phyloP scores from a whole-genome alignment of 2,329 filamentous ascomycete species.

The Venturia effusa region DNA sequence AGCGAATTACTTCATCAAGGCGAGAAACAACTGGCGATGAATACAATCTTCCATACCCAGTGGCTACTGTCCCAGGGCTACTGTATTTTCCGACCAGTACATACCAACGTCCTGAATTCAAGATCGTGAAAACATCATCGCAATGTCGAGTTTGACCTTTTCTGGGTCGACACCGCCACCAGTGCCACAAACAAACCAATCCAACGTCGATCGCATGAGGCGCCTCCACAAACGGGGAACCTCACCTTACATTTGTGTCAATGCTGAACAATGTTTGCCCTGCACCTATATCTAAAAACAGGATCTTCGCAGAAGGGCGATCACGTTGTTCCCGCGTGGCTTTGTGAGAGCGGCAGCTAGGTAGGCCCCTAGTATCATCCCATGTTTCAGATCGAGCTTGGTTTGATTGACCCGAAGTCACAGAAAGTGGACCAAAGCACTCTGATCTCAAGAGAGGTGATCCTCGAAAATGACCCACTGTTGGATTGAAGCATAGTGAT shows the following conservation, averaged over 20 bases:
- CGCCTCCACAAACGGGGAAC: neutral
- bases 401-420: constrained; percentile 1
- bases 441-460: neutral
- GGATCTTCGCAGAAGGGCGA: neutral
- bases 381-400: constrained; percentile 4
- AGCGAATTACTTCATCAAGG: neutral
- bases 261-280: neutral
- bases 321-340: neutral
- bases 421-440: neutral
- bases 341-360: neutral
- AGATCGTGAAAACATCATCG: neutral
- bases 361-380: neutral
- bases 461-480: neutral
- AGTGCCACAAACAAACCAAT: neutral
- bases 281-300: constrained; percentile 1
- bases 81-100: neutral
- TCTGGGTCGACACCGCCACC: neutral
- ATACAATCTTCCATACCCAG: neutral
- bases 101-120: neutral
- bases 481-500: neutral
- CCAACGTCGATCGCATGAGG: neutral
- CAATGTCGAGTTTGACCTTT: neutral
- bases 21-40: neutral
- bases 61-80: neutral
- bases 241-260: neutral